Evolutionary conservation across 139 green algal genomes (phyloP), one percentile per base, ranked within the genome.

Genomic region (Chlamydomonas asymmetrica): DNA sequence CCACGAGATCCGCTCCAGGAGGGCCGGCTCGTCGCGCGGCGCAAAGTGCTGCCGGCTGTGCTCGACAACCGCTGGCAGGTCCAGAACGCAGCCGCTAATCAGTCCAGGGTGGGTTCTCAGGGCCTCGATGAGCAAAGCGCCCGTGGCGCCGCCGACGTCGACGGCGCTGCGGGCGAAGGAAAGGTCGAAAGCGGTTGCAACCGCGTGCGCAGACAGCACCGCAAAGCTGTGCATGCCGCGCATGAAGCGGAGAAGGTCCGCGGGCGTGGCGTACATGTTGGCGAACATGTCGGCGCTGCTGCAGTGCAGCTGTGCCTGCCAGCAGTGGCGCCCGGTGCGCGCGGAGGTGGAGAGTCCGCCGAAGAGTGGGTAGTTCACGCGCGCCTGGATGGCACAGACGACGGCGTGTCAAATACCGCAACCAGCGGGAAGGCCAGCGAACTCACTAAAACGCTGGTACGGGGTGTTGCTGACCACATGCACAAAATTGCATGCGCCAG

Each of bases 121-220:
- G 0, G 77, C 77, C 8, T 63, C 73, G 7, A 32, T 20, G 5
- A 72, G 72, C 16, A 87, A 31, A 5, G 82, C 82, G 13, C 82
- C 82, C 6, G 82, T 84, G 8, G 73, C 82, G 2, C 82, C 82
- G 2, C 82, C 76, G 1, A 84, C 68, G 65, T 87, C 82, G 16
- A 84, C 34, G 27, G 79, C 10, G 4, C 35, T 63, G 13, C 32
- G 18, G 5, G 63, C 73, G 4, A 27, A 34, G 23, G 66, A 74
- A 6, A 87, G 73, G 73, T 87, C 82, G 41, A 87, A 83, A 2
- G 76, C 82, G 23, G 66, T 57, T 29, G 82, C 39, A 4, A 87
- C 81, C 16, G 59, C n/a, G 0, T 43, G 35, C 0, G 81, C 81
- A 5, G 64, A 79, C 5, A 87, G 45, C 7, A 50, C 3, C 2